These are phyloP conservation scores for Dothideomycetes sp. DNA, from an alignment of 2,329 filamentous ascomycete species.

Conservation along the genomic window DNA sequence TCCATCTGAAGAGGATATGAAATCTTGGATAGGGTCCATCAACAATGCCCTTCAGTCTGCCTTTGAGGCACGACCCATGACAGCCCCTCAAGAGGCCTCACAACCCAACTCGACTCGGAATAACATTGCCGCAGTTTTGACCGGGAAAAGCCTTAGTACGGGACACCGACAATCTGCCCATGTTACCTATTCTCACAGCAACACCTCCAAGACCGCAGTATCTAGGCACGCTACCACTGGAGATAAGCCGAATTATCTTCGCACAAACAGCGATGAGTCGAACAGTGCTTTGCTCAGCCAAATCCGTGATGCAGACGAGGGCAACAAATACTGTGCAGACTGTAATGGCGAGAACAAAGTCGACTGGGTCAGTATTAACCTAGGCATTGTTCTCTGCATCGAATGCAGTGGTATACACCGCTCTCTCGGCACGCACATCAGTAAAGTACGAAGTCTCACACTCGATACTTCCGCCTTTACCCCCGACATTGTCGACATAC, in stretches of 20 bases:
- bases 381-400: conserved; percentile 92
- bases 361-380: conserved; percentile 97
- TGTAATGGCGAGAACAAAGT: conserved; percentile 86
- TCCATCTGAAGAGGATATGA: conserved; percentile 96
- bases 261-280: conserved; percentile 66
- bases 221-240: conserved; percentile 84
- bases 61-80: conserved; percentile 58
- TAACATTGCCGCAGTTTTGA: conserved; percentile 86
- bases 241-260: conserved; percentile 63
- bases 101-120: conserved; percentile 52
- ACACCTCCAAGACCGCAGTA: conserved; percentile 44
- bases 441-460: conserved; percentile 89
- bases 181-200: conserved; percentile 3
- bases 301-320: conserved; percentile 80
- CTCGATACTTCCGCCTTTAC: conserved; percentile 95
- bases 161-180: conserved; percentile 36
- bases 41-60: conserved; percentile 96
- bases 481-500: conserved; percentile 87
- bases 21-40: conserved; percentile 88
- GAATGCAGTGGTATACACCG: conserved; percentile 97
- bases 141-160: conserved; percentile 73
- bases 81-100: conserved; percentile 34
- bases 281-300: conserved; percentile 72
- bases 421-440: conserved; percentile 93
- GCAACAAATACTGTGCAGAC: conserved; percentile 88